Evolutionary conservation across 495 filamentous ascomycete genomes (phyloP).

Genomic region (Melanomma pulvis-pyrius): DNA sequence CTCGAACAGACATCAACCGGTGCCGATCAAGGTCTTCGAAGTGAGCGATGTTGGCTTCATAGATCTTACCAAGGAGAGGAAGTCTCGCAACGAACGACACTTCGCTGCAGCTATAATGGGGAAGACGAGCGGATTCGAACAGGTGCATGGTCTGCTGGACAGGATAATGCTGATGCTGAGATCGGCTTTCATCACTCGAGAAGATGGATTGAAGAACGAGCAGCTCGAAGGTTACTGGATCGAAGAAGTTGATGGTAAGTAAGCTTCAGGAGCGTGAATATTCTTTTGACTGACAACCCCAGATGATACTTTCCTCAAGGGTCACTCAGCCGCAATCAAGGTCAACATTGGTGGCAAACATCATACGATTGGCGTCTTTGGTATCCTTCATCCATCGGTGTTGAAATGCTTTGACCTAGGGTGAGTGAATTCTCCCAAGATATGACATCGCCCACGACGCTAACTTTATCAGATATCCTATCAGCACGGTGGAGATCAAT

Average conservation of each 20-base stretch:
- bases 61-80: slow-evolving; percentile 74
- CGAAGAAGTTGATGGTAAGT: slow-evolving; percentile 77
- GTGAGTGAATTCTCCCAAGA: slow-evolving; percentile 48
- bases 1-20: slow-evolving; percentile 87
- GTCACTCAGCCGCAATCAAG: slow-evolving; percentile 83
- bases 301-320: slow-evolving; percentile 88
- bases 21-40: slow-evolving; percentile 94
- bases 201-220: slow-evolving; percentile 64
- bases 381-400: slow-evolving; percentile 89
- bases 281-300: background rate
- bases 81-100: slow-evolving; percentile 86
- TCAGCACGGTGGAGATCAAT: slow-evolving; percentile 93
- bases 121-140: slow-evolving; percentile 93
- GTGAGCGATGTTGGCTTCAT: slow-evolving; percentile 90
- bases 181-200: slow-evolving; percentile 72
- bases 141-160: slow-evolving; percentile 92
- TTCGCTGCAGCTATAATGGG: slow-evolving; percentile 95
- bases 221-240: slow-evolving; percentile 80
- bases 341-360: slow-evolving; percentile 70
- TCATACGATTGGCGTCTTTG: slow-evolving; percentile 79
- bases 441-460: slow-evolving; percentile 11
- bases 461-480: slow-evolving; percentile 67
- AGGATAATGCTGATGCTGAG: slow-evolving; percentile 91
- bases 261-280: background rate
- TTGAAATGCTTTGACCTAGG: slow-evolving; percentile 91